A percentile compares a stretch with the other conserved stretches of the same genome.
These are phyloP conservation scores for Podila epigama DNA, from an alignment of 192 early-diverging fungal species.

Conservation along the genomic window DNA sequence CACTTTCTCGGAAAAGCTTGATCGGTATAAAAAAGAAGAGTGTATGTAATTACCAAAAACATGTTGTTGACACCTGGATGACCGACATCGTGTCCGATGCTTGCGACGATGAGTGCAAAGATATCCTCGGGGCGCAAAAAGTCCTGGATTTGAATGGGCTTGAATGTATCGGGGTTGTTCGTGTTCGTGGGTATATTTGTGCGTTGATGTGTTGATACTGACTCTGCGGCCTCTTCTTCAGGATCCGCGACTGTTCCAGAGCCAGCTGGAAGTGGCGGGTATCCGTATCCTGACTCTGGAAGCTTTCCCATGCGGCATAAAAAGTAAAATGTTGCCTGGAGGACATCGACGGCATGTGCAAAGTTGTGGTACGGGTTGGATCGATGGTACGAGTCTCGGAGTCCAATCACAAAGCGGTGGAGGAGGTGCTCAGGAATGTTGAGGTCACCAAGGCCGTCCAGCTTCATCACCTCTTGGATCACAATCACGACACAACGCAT, in stretches of 20 bases:
- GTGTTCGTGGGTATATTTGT: constrained; percentile 48
- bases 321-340: constrained; percentile 87
- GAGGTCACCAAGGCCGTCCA: constrained; percentile 63
- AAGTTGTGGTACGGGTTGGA: constrained; percentile 95
- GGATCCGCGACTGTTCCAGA: background rate
- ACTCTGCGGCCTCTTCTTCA: background rate
- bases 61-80: constrained; percentile 97
- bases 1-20: no score
- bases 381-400: constrained; percentile 63
- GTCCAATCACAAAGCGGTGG: constrained; percentile 60
- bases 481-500: constrained; percentile 73
- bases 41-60: constrained; percentile 70
- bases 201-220: constrained; percentile 3
- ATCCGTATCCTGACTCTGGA: constrained; percentile 28
- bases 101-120: constrained; percentile 79
- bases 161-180: background rate
- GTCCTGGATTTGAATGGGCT: constrained; percentile 54
- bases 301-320: constrained; percentile 70
- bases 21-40: background rate
- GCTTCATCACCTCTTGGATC: constrained; percentile 69
- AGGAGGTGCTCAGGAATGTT: constrained; percentile 61
- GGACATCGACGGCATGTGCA: constrained; percentile 94
- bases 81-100: constrained; percentile 82
- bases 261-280: constrained; percentile 11
- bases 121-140: constrained; percentile 63